These are phyloP conservation scores for Backusella westeae DNA, from an alignment of 192 early-diverging fungal genomes.

Conservation along the genomic window DNA sequence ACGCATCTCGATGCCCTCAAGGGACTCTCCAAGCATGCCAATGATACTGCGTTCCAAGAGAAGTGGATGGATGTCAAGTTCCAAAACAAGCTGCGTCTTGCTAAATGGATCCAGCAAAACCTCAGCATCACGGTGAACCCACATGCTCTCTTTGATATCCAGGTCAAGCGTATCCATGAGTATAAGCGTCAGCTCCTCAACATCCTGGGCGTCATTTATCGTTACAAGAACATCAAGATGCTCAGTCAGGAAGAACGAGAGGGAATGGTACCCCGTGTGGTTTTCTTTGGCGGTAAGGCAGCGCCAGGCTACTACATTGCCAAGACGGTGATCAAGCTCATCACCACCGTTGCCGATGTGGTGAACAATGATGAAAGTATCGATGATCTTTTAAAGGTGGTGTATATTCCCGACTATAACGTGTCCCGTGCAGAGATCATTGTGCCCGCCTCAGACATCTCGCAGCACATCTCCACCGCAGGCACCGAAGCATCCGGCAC, in stretches of 20 bases:
- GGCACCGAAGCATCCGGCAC: constrained; percentile 99
- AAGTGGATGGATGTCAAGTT: constrained; percentile 91
- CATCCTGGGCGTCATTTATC: constrained; percentile 94
- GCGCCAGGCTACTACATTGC: constrained; percentile 99
- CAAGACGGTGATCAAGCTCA: constrained; percentile 98
- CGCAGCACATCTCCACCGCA: constrained; percentile 99
- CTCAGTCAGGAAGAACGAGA: constrained; percentile 69
- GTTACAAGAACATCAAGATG: constrained; percentile 82
- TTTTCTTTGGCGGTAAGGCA: constrained; percentile 95
- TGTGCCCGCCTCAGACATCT: constrained; percentile 97
- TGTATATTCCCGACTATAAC: constrained; percentile 98
- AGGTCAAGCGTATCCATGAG: constrained; percentile 98
- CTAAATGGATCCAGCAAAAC: constrained; percentile 75
- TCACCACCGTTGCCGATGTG: constrained; percentile 88
- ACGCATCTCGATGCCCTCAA: constrained; percentile 71
- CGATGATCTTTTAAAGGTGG: constrained; percentile 87
- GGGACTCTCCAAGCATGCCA: constrained; percentile 57
- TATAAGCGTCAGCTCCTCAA: constrained; percentile 99
- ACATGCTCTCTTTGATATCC: constrained; percentile 93
- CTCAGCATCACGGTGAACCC: constrained; percentile 74
- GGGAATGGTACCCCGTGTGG: constrained; percentile 78
- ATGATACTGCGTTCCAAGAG: constrained; percentile 71
- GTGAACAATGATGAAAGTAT: constrained; percentile 88
- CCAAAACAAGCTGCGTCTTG: constrained; percentile 88
- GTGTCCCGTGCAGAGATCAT: constrained; percentile 95